These are phyloP conservation scores for Chlorella sorokiniana DNA, from an alignment of 139 green algal species.

Conservation along the genomic window DNA sequence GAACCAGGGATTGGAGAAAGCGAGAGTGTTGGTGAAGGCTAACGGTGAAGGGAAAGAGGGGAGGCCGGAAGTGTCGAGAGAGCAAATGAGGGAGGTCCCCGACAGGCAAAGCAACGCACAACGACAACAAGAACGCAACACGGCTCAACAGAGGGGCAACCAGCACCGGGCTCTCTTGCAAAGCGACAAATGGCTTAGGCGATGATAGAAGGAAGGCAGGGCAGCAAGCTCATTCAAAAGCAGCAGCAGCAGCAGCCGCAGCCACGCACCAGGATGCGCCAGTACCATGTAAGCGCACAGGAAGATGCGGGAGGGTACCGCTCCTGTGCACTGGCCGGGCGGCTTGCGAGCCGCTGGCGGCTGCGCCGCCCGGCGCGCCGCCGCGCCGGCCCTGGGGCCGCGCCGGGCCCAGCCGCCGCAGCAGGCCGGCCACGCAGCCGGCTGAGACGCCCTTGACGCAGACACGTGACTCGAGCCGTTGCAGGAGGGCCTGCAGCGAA, in stretches of 20 bases:
- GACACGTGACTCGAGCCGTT: conserved; percentile 60
- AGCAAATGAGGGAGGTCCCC: too few relatives aligned
- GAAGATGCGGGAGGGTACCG: conserved; percentile 88
- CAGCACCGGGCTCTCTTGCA: too few relatives aligned
- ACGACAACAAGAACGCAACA: too few relatives aligned
- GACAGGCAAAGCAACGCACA: too few relatives aligned
- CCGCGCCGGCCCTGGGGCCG: neutral
- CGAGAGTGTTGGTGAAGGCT: too few relatives aligned
- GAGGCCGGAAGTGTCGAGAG: too few relatives aligned
- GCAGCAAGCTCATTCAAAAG: too few relatives aligned
- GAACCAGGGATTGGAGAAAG: too few relatives aligned
- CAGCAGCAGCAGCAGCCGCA: too few relatives aligned
- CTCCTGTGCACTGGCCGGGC: conserved; percentile 26
- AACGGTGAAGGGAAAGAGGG: too few relatives aligned
- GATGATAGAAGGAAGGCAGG: neutral
- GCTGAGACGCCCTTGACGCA: neutral
- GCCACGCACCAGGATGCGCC: conserved; percentile 59
- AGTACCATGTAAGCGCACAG: conserved; percentile 90
- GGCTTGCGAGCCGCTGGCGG: neutral
- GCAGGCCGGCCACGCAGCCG: conserved; percentile 28
- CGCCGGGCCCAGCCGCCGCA: conserved; percentile 50
- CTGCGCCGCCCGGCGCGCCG: neutral
- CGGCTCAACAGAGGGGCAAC: too few relatives aligned
- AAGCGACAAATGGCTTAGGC: too few relatives aligned
- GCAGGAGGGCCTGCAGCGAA: conserved; percentile 58